phyloP scores from a whole-genome alignment of 352 stramenopile genomes.

The Phytophthora niederhauseri region DNA sequence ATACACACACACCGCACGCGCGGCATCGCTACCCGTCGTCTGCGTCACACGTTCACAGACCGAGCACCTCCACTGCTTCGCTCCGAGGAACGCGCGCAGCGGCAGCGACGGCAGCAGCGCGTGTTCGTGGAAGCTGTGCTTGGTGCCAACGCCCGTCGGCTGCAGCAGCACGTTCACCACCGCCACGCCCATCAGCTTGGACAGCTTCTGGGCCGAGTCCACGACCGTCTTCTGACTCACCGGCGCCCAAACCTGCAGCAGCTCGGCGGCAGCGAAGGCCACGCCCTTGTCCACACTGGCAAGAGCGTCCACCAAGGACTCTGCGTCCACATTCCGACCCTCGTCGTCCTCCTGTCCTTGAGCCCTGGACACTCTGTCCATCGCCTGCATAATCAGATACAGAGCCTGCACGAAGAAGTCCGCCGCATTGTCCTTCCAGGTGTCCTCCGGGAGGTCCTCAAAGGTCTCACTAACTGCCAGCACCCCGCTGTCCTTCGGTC shows the following conservation, averaged over 20 bases:
- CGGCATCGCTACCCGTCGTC: slow-evolving; percentile 21
- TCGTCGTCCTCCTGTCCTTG: slow-evolving; percentile 4
- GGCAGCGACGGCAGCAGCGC: slow-evolving; percentile 39
- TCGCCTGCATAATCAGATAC: slow-evolving; percentile 26
- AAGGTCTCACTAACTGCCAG: slow-evolving; percentile 20
- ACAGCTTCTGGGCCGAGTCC: slow-evolving; percentile 14
- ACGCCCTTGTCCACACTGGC: slow-evolving; percentile 37
- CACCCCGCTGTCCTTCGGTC: not conserved
- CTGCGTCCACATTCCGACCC: not conserved
- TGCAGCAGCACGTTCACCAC: slow-evolving; percentile 51
- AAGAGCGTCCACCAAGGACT: slow-evolving; percentile 10
- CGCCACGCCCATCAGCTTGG: slow-evolving; percentile 28
- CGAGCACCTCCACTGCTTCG: slow-evolving; percentile 47
- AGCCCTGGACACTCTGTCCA: slow-evolving; percentile 23
- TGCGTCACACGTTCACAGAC: slow-evolving; percentile 43
- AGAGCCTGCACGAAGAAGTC: slow-evolving; percentile 30
- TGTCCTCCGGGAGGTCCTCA: slow-evolving; percentile 17
- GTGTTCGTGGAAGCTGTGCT: slow-evolving; percentile 53
- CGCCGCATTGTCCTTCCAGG: slow-evolving; percentile 2
- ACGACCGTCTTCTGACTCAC: slow-evolving; percentile 22
- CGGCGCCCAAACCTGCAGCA: slow-evolving; percentile 40
- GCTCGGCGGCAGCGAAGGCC: slow-evolving; percentile 31
- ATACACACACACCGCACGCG: slow-evolving; percentile 37
- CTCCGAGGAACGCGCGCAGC: slow-evolving; percentile 36
- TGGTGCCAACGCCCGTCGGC: slow-evolving; percentile 28